Conservation (phyloP, 2,329 filamentous ascomycete species). For the Exophiala sideris region DNA sequence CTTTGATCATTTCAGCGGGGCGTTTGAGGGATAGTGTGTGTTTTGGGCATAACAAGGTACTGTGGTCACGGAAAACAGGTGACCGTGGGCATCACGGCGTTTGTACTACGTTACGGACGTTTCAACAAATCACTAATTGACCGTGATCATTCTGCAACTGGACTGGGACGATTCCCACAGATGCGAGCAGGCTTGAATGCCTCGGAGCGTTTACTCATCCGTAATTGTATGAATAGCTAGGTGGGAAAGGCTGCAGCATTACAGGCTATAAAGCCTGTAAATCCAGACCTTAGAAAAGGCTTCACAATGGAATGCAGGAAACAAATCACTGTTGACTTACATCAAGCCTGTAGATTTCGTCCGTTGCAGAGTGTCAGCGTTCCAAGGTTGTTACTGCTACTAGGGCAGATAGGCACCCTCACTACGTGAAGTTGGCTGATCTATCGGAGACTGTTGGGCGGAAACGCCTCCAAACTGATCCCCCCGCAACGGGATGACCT, state of each 20-base stretch:
- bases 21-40: slow-evolving; percentile 7
- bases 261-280: not conserved
- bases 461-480: not conserved
- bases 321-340: no score
- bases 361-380: not conserved
- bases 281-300: not conserved
- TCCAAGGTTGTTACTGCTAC: not conserved
- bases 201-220: no score
- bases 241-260: not conserved
- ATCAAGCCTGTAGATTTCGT: no score
- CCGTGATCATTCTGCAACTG: no score
- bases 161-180: no score
- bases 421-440: not conserved
- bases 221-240: slow-evolving; percentile 13
- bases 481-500: slow-evolving; percentile 15
- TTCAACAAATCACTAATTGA: no score
- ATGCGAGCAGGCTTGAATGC: no score
- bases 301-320: not conserved
- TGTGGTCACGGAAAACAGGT: not conserved
- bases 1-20: slow-evolving; percentile 22
- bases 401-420: no score
- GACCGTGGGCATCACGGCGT: no score
- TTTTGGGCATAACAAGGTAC: not conserved
- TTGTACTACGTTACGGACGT: no score
- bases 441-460: slow-evolving; percentile 1